phyloP scores from a whole-genome alignment of 2,329 filamentous ascomycete genomes.

The Dactylellina drechsleri region DNA sequence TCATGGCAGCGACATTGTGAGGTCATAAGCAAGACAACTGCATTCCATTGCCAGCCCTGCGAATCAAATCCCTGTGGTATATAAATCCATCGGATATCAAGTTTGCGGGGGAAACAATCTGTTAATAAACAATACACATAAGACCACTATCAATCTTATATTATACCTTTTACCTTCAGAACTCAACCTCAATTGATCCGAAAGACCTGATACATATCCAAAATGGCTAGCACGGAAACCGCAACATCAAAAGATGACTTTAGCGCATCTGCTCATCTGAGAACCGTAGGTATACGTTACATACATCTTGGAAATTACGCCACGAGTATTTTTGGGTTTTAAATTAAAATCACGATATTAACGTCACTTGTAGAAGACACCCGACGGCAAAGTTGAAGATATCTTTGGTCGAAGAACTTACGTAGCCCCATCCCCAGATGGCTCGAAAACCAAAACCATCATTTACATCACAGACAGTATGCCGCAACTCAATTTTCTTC shows the following conservation, averaged over 20 bases:
- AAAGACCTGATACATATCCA: no score
- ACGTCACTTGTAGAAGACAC: constrained; percentile 19
- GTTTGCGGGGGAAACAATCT: no score
- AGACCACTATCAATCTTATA: no score
- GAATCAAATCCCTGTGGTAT: no score
- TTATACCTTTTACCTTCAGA: no score
- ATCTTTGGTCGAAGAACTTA: constrained; percentile 46
- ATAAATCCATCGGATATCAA: no score
- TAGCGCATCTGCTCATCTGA: constrained; percentile 29
- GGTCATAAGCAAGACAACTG: constrained; percentile 28
- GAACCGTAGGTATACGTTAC: constrained; percentile 9
- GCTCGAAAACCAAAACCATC: constrained; percentile 42
- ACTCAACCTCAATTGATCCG: no score
- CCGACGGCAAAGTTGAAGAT: constrained; percentile 44
- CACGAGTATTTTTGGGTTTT: neutral
- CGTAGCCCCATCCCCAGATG: constrained; percentile 35
- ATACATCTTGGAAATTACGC: neutral
- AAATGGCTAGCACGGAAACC: neutral
- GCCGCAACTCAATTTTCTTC: neutral
- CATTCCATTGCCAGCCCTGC: no score
- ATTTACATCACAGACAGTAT: constrained; percentile 50
- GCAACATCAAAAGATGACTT: constrained; percentile 14
- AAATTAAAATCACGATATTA: neutral
- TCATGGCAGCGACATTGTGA: constrained; percentile 25
- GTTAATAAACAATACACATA: no score